Conservation (phyloP, 2,329 filamentous ascomycete species). For the Arthrobotrys megalospora region DNA sequence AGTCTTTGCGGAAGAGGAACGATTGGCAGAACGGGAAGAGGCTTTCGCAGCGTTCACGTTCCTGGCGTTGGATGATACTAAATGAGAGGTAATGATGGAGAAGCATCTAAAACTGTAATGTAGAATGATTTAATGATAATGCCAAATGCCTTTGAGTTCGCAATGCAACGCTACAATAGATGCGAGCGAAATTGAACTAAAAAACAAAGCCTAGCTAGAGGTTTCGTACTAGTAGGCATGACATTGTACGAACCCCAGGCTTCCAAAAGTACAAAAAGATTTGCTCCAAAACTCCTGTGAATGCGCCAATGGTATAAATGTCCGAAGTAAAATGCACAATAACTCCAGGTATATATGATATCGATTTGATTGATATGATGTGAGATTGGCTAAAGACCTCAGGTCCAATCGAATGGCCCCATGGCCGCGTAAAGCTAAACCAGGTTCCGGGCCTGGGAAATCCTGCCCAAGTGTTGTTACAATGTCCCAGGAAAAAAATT, state of each 20-base stretch:
- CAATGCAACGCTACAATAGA: too few relatives aligned
- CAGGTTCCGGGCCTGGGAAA: slow-evolving; percentile 2
- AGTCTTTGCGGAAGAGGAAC: neutral
- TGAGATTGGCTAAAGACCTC: neutral
- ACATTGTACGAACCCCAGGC: neutral
- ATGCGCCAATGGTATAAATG: slow-evolving; percentile 53
- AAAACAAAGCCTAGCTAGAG: too few relatives aligned
- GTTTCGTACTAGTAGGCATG: too few relatives aligned
- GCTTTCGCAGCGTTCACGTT: too few relatives aligned
- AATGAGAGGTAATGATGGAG: too few relatives aligned
- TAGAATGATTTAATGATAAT: slow-evolving; percentile 24
- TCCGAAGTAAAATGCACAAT: slow-evolving; percentile 17
- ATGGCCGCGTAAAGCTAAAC: neutral
- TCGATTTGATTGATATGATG: neutral
- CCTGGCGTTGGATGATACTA: too few relatives aligned
- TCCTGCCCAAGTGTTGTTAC: slow-evolving; percentile 7
- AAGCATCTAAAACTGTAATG: neutral
- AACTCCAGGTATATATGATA: slow-evolving; percentile 45
- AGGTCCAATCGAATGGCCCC: neutral
- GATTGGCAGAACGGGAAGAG: neutral
- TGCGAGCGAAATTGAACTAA: too few relatives aligned
- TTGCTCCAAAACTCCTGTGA: slow-evolving; percentile 39
- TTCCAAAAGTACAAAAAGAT: neutral
- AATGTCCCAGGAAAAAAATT: neutral
- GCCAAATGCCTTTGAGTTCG: slow-evolving; percentile 4